Evolutionary conservation across 306 rosid genomes (phyloP), one percentile per base, ranked within the genome.

Genomic region (Datisca glomerata): DNA sequence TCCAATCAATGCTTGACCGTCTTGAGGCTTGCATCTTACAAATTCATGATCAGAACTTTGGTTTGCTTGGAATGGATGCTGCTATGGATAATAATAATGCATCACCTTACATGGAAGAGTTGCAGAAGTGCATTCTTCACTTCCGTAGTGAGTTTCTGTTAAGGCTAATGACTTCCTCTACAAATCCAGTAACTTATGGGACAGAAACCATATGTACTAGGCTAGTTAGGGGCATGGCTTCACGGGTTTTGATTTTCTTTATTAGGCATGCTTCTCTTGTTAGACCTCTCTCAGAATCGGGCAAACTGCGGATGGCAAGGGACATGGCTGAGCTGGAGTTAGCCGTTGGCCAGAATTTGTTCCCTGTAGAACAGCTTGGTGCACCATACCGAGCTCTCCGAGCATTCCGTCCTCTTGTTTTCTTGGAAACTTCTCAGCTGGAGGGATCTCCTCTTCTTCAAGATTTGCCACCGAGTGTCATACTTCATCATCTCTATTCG

Each of bases 311-410:
- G 67, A 84, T 91, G 98, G 98, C 96, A 34, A 70, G 98, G 79
- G 96, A 91, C 65, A 91, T 91, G 98, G 98, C 96, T 50, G 98
- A 84, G 57, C 67, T 91, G 54, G 96, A 91, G 71, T 65, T 91
- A 66, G 92, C 94, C 0, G 96, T 91, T 44, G 98, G 98, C 40
- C 98, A 91, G 53, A 80, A 75, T 58, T 53, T 84, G 65, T 91
- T 78, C 70, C 98, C 98, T 0, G 96, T 91, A 4, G 94, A 84
- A 53, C 96, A 84, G 62, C 98, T 91, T 27, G 98, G 98, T 51
- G 67, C 82, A 38, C 98, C 98, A 13, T 91, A 84, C 61, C 79
- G 94, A 27, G 94, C 96, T 42, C 98, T 89, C 43, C 54, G 94
- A 62, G 84, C 95, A 54, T 91, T 91, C 27, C 79, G 98, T n/a